Base-by-base conservation (phyloP, 1,284 basidiomycete species). In the Porogramme epimiltina region DNA sequence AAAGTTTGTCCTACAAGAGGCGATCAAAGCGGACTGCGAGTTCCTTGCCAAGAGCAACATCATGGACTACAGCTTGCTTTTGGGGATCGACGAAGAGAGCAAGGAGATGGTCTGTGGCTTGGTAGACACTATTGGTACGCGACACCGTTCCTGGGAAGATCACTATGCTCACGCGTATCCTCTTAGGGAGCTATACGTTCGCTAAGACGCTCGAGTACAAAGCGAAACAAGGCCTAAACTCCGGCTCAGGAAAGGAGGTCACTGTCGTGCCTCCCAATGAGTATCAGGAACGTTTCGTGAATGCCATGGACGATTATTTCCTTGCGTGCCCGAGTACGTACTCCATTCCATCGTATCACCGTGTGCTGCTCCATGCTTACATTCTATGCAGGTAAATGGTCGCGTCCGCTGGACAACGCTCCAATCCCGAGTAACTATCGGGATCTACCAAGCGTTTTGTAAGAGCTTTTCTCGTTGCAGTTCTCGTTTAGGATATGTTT, bases 131-230 rank as follows among this genome's bases (percentile, higher is more conserved):
- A 91, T 92, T 34, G 89, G 88, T 80, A 52, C 8, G 62, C 6
- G 18, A 4, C 18, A 45, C 16, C 56, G 47, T 48, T 23, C 13
- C n/a, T 20, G 20, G 9, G 1, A 5, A n/a, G 15, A 16, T 47
- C 18, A 23, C 42, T 37, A 40, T 40, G 38, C 48, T 39, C 15
- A 15, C n/a, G 28, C 2, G 22, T 44, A n/a, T 44, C 23, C n/a
- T n/a, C n/a, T n/a, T 52, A 85, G 82, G 84, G 23, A 88, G 85
- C 59, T 89, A 87, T 62, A 88, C 85, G 0, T 87, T 89, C 60
- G 86, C 86, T 0, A 90, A 89, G 68, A 89, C 86, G 0, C 69
- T 90, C 10, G 87, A 89, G 66, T 87, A 87, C 68, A 90, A 88
- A 63, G 86, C 85, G 8, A 90, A 90, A 64, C 84, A 86, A 47